Evolutionary conservation across 2,329 filamentous ascomycete genomes (phyloP).

Genomic region (Colletotrichum sp.): DNA sequence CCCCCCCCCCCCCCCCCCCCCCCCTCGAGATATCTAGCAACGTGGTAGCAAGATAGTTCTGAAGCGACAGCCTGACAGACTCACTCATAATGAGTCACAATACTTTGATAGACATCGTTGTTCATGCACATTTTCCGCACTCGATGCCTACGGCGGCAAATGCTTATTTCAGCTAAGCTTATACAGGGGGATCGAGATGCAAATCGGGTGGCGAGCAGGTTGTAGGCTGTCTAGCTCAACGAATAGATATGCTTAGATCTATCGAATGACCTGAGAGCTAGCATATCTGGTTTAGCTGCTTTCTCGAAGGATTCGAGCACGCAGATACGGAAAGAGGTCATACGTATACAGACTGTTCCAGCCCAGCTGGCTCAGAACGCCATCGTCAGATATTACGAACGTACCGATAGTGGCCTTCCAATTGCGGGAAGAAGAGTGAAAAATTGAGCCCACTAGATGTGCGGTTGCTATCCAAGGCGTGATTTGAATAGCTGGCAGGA

Average conservation of each 20-base stretch:
- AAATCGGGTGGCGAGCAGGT: neutral
- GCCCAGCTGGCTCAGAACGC: neutral
- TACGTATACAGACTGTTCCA: neutral
- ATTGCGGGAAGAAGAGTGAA: neutral
- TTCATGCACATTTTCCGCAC: neutral
- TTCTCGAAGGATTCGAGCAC: neutral
- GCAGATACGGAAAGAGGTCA: neutral
- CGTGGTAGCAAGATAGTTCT: neutral
- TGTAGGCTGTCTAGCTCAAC: neutral
- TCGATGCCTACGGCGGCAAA: neutral
- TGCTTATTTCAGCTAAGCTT: neutral
- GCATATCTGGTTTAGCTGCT: neutral
- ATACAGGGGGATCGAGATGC: neutral
- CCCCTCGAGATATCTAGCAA: neutral
- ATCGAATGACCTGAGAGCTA: neutral
- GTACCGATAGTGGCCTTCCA: constrained; percentile 2
- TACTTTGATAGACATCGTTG: neutral
- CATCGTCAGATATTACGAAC: neutral
- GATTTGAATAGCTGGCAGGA: neutral
- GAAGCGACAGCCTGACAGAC: neutral
- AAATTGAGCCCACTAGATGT: neutral
- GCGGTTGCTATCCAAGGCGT: neutral
- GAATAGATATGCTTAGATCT: neutral
- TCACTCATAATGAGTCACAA: neutral
- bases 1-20: no score